Evolutionary conservation across 192 early-diverging fungal species (phyloP).

Genomic region (Dissophora ornata): DNA sequence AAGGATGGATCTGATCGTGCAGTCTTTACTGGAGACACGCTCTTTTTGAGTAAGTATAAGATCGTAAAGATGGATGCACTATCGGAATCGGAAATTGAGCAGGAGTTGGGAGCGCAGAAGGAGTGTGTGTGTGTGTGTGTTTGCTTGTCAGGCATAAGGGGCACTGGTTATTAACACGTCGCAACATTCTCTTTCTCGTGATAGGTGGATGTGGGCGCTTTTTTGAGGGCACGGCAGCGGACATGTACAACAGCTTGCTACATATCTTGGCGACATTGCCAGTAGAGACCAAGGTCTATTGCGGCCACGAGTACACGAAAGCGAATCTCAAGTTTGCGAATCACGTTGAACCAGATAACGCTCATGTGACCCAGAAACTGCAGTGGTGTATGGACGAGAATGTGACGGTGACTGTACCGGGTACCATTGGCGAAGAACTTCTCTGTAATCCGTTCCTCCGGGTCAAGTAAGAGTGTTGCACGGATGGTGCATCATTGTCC

Average conservation of each 20-base stretch:
- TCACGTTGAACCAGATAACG: slow-evolving; percentile 82
- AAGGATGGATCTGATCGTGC: slow-evolving; percentile 72
- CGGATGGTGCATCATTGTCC: too few relatives aligned
- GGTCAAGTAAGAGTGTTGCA: slow-evolving; percentile 70
- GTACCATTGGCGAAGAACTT: slow-evolving; percentile 89
- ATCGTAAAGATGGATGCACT: too few relatives aligned
- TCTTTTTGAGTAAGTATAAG: slow-evolving; percentile 77
- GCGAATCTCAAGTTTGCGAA: slow-evolving; percentile 80
- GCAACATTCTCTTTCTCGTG: neutral
- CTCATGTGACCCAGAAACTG: slow-evolving; percentile 72
- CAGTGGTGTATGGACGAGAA: slow-evolving; percentile 64
- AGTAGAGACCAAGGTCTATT: slow-evolving; percentile 85
- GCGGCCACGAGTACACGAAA: slow-evolving; percentile 94
- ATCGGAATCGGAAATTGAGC: too few relatives aligned
- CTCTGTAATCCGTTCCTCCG: slow-evolving; percentile 92
- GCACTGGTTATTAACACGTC: too few relatives aligned
- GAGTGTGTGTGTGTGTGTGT: too few relatives aligned
- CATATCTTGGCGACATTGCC: slow-evolving; percentile 77
- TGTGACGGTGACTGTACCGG: slow-evolving; percentile 78
- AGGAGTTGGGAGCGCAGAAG: too few relatives aligned
- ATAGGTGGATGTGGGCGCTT: slow-evolving; percentile 86
- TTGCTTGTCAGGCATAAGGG: too few relatives aligned
- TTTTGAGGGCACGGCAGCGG: slow-evolving; percentile 89
- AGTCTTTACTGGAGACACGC: slow-evolving; percentile 92
- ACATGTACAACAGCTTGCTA: slow-evolving; percentile 87